Percentiles rank a stretch among this genome's conserved stretches.
Evolutionary conservation across 805 yeast genomes (phyloP).

Genomic region (Schizosaccharomyces japonicus): DNA sequence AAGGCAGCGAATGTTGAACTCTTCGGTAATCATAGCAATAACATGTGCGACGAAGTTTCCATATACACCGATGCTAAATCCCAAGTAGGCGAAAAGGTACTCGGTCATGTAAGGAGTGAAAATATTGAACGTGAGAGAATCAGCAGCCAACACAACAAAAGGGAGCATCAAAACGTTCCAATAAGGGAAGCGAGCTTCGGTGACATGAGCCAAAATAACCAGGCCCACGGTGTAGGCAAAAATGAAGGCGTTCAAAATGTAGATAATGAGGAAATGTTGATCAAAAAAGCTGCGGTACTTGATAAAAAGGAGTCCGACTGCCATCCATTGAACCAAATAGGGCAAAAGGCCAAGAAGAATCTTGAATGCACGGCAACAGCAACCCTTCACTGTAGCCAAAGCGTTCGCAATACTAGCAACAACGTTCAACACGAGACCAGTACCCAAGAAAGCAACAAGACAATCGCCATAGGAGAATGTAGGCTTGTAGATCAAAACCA

Average conservation of each 20-base stretch:
- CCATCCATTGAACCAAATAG: conserved; percentile 29
- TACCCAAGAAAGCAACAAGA: not conserved
- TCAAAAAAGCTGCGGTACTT: conserved; percentile 25
- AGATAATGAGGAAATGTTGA: conserved; percentile 32
- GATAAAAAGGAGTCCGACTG: conserved; percentile 24
- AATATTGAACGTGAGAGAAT: conserved; percentile 23
- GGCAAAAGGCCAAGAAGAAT: conserved; percentile 40
- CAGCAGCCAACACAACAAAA: conserved; percentile 16
- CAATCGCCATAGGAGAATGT: not conserved
- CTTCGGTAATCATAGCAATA: conserved; percentile 33
- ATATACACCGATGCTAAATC: conserved; percentile 28
- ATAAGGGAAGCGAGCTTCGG: conserved; percentile 58
- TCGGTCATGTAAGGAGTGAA: conserved; percentile 16
- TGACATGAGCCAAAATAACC: conserved; percentile 59
- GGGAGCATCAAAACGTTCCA: conserved; percentile 40
- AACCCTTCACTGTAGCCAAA: not conserved
- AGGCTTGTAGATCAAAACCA: not conserved
- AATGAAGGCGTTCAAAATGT: conserved; percentile 68
- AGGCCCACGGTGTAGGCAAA: conserved; percentile 15
- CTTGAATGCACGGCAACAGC: not conserved
- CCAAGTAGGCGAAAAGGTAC: conserved; percentile 32
- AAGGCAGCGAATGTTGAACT: not conserved
- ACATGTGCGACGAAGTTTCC: conserved; percentile 47
- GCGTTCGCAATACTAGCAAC: not conserved
- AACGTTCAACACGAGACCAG: conserved; percentile 25